phyloP scores from a whole-genome alignment of 1,139 yeast species.

The Candida sojae region DNA sequence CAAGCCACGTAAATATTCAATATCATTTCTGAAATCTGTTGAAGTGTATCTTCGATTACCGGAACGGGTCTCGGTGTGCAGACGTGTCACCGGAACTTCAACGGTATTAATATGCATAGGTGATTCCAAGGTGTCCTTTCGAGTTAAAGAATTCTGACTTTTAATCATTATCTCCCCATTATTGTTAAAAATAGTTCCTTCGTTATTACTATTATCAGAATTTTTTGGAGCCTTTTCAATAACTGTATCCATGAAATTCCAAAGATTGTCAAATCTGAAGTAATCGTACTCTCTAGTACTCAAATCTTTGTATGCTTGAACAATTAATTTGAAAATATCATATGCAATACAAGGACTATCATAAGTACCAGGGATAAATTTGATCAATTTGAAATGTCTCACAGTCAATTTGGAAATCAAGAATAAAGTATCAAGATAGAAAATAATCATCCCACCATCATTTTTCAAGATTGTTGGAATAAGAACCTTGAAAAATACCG shows the following conservation, averaged over 20 bases:
- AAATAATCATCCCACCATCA: slow-evolving; percentile 43
- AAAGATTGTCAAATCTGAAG: slow-evolving; percentile 32
- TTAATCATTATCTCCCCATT: neutral
- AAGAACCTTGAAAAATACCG: slow-evolving; percentile 45
- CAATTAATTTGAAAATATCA: slow-evolving; percentile 37
- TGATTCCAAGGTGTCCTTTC: slow-evolving; percentile 34
- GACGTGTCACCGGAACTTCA: slow-evolving; percentile 10
- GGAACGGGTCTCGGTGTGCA: slow-evolving; percentile 7
- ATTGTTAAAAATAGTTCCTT: neutral
- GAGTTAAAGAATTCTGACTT: slow-evolving; percentile 13
- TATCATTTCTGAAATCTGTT: slow-evolving; percentile 29
- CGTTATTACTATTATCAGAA: neutral
- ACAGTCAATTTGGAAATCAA: slow-evolving; percentile 35
- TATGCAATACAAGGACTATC: slow-evolving; percentile 33
- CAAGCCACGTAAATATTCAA: slow-evolving; percentile 21
- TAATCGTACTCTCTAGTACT: slow-evolving; percentile 33
- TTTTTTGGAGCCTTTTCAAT: slow-evolving; percentile 22
- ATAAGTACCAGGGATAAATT: slow-evolving; percentile 30
- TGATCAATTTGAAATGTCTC: slow-evolving; percentile 39
- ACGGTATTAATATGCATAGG: slow-evolving; percentile 33
- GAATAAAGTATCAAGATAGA: slow-evolving; percentile 43
- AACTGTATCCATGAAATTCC: slow-evolving; percentile 39
- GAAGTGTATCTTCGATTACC: slow-evolving; percentile 19
- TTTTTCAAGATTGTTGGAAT: slow-evolving; percentile 39
- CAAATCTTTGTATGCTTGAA: slow-evolving; percentile 38